phyloP scores from a whole-genome alignment of 192 early-diverging fungal species.

The Umbelopsis sp. region DNA sequence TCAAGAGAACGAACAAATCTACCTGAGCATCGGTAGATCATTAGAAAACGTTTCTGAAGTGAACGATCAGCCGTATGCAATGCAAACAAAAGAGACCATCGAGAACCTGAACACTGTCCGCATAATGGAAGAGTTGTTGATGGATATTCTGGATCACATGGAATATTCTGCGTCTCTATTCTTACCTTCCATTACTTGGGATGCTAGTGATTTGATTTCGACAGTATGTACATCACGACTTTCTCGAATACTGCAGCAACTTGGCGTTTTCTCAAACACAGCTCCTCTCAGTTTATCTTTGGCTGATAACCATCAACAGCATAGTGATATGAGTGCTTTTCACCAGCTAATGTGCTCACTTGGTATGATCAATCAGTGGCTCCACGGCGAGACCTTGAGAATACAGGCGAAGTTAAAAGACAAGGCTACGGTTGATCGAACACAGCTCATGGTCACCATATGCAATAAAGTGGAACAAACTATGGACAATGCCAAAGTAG shows the following conservation, averaged over 20 bases:
- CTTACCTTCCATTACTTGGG: neutral
- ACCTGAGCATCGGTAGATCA: neutral
- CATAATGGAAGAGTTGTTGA: neutral
- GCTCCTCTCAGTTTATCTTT: neutral
- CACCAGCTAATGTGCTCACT: neutral
- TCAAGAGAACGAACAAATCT: neutral
- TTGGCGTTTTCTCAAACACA: neutral
- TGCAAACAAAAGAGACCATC: neutral
- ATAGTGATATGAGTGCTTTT: neutral
- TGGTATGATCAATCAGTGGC: neutral
- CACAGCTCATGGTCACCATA: neutral
- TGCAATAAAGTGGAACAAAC: neutral
- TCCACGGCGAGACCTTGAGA: neutral
- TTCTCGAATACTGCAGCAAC: neutral
- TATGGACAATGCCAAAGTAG: neutral
- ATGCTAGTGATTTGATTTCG: neutral
- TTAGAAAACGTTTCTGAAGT: neutral
- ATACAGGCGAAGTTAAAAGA: neutral
- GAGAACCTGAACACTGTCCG: neutral
- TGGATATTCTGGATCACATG: neutral
- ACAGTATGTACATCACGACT: neutral
- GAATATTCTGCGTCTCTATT: neutral
- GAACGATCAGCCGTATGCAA: neutral
- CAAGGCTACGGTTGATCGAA: neutral
- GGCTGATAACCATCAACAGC: neutral